A percentile compares a stretch with the other conserved stretches of the same genome.
phyloP scores from a whole-genome alignment of 1,139 yeast species.

The Blastobotrys petasosporus region DNA sequence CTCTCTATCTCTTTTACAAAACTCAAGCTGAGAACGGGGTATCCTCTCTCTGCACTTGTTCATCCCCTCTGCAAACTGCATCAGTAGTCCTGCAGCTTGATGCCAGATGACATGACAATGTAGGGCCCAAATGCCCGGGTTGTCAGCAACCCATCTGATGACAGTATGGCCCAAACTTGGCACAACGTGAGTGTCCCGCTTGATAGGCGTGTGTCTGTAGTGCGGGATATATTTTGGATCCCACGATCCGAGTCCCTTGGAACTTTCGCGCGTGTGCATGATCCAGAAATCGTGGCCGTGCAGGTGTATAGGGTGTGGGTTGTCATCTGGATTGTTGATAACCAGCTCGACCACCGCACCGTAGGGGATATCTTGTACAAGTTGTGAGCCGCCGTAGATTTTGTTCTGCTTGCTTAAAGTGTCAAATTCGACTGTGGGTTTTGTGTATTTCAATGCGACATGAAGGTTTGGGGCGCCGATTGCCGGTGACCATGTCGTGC shows the following conservation, averaged over 20 bases:
- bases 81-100: constrained; percentile 67
- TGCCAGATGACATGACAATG: constrained; percentile 87
- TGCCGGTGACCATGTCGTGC: constrained; percentile 25
- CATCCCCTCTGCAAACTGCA: constrained; percentile 31
- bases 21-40: constrained; percentile 9
- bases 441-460: constrained; percentile 16
- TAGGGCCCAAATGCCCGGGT: constrained; percentile 82
- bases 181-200: constrained; percentile 55
- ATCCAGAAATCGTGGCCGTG: constrained; percentile 45
- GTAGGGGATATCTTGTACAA: constrained; percentile 8
- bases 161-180: constrained; percentile 56
- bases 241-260: constrained; percentile 26
- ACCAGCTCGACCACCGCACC: constrained; percentile 53
- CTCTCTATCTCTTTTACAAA: neutral
- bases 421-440: constrained; percentile 1
- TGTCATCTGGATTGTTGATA: constrained; percentile 68
- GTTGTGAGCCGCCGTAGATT: constrained; percentile 23
- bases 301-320: constrained; percentile 80
- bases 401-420: neutral
- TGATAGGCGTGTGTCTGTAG: constrained; percentile 55
- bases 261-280: constrained; percentile 45
- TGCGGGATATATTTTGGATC: constrained; percentile 43
- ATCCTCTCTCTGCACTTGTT: constrained; percentile 14
- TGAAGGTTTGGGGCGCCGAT: constrained; percentile 26
- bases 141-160: constrained; percentile 61